Evolutionary conservation across 192 early-diverging fungal genomes (phyloP).

Genomic region (Chytriomyces sp.): DNA sequence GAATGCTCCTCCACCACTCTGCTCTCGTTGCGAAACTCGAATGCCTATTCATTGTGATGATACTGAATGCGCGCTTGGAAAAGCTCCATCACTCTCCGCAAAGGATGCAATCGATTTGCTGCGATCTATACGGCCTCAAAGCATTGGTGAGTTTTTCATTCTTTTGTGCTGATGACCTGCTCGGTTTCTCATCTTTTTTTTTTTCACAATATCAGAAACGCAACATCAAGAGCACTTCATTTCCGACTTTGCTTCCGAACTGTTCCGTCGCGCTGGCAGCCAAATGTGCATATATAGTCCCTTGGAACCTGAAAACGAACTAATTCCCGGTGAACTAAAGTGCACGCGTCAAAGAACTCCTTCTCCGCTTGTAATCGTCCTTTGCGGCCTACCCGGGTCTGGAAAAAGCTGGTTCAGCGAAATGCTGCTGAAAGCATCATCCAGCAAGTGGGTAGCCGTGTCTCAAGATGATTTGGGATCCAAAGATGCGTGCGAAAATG

Average conservation of each 20-base stretch:
- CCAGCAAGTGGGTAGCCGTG: constrained; percentile 26
- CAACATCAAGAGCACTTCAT: constrained; percentile 50
- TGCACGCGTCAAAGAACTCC: constrained; percentile 16
- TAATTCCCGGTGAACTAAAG: constrained; percentile 11
- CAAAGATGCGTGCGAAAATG: constrained; percentile 33
- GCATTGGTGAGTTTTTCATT: constrained; percentile 26
- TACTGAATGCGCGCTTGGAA: constrained; percentile 38
- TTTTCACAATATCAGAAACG: constrained; percentile 35
- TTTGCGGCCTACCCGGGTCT: constrained; percentile 46
- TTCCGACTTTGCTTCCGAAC: constrained; percentile 32
- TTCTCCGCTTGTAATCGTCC: constrained; percentile 36
- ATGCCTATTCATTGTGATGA: constrained; percentile 25
- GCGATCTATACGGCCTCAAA: constrained; percentile 43
- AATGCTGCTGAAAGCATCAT: constrained; percentile 6
- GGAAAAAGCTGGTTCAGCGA: constrained; percentile 49
- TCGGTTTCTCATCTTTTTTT: not conserved
- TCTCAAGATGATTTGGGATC: constrained; percentile 49
- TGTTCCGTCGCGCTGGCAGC: constrained; percentile 27
- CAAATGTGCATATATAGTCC: constrained; percentile 20
- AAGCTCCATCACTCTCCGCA: constrained; percentile 37
- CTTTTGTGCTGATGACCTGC: not conserved
- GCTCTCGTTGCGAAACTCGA: constrained; percentile 19
- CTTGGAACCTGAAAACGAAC: constrained; percentile 12
- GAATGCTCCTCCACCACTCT: constrained; percentile 27
- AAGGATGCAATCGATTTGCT: constrained; percentile 43